A percentile compares a stretch with the other conserved stretches of the same genome.
phyloP scores from a whole-genome alignment of 495 filamentous ascomycete species.

The Penicillium robsamsonii region DNA sequence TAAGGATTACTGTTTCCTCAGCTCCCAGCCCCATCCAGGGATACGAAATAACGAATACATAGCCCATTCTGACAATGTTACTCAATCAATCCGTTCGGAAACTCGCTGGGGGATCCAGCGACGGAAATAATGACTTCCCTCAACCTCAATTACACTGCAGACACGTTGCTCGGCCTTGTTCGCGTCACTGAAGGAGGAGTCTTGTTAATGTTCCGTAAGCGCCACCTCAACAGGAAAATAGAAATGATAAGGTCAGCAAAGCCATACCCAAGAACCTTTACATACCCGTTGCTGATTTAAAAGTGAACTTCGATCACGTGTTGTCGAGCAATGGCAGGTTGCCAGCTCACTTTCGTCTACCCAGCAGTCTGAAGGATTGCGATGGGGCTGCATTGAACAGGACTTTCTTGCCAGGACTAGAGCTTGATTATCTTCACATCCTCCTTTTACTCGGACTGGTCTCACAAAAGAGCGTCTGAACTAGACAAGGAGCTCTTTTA shows the following conservation, averaged over 20 bases:
- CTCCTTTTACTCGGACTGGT: constrained; percentile 34
- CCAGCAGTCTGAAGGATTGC: constrained; percentile 25
- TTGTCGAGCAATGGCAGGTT: constrained; percentile 25
- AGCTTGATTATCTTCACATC: constrained; percentile 38
- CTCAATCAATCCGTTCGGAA: neutral
- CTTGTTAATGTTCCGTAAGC: constrained; percentile 32
- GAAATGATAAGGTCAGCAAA: constrained; percentile 19
- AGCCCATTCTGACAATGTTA: neutral
- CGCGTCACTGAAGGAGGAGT: constrained; percentile 38
- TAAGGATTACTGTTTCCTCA: constrained; percentile 40
- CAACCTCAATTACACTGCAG: constrained; percentile 26
- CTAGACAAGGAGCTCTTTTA: constrained; percentile 30
- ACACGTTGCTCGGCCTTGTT: constrained; percentile 39
- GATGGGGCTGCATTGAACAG: constrained; percentile 23
- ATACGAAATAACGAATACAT: neutral
- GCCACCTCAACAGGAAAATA: constrained; percentile 15
- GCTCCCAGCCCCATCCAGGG: constrained; percentile 22
- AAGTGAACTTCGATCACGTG: constrained; percentile 26
- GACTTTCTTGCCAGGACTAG: constrained; percentile 35
- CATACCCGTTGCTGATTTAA: neutral
- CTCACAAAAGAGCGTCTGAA: constrained; percentile 26
- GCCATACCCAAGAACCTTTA: neutral
- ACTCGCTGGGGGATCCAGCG: too few relatives aligned
- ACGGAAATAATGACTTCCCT: too few relatives aligned
- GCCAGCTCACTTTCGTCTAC: constrained; percentile 25